Evolutionary conservation across 2,329 filamentous ascomycete species (phyloP).

Genomic region (Pseudogymnoascus sp.): DNA sequence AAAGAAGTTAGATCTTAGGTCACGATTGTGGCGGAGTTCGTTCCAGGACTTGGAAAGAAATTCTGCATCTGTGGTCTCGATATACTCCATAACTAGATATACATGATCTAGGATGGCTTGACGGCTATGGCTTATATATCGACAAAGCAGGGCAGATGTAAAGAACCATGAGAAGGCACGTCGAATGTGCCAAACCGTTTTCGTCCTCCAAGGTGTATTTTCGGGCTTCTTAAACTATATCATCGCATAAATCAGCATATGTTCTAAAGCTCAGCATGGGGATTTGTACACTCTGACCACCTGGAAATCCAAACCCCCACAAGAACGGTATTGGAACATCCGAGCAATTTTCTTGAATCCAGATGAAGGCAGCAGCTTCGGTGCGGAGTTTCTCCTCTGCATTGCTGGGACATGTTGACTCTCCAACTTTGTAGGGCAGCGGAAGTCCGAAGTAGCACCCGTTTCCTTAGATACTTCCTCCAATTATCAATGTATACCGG

Average conservation of each 20-base stretch:
- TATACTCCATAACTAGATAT: too few relatives aligned
- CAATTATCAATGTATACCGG: too few relatives aligned
- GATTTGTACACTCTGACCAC: constrained; percentile 16
- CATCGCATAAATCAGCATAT: too few relatives aligned
- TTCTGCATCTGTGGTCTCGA: too few relatives aligned
- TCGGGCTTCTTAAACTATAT: constrained; percentile 13
- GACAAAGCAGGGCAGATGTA: constrained; percentile 17
- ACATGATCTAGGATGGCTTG: background rate
- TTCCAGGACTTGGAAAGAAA: too few relatives aligned
- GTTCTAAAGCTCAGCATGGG: too few relatives aligned
- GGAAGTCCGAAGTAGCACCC: constrained; percentile 19
- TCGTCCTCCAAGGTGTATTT: constrained; percentile 9
- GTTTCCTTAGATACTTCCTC: too few relatives aligned
- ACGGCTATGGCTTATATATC: constrained; percentile 18
- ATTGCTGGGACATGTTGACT: constrained; percentile 30
- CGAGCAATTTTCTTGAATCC: constrained; percentile 31
- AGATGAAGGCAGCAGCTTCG: constrained; percentile 33
- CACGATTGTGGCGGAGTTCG: too few relatives aligned
- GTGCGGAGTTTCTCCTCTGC: constrained; percentile 35
- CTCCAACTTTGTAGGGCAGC: constrained; percentile 31
- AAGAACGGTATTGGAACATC: constrained; percentile 29
- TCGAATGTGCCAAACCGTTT: background rate
- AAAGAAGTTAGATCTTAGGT: too few relatives aligned
- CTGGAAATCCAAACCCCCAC: constrained; percentile 29
- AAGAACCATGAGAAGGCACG: constrained; percentile 20